phyloP scores from a whole-genome alignment of 331 rosid species.

The Stylosanthes scabra region DNA sequence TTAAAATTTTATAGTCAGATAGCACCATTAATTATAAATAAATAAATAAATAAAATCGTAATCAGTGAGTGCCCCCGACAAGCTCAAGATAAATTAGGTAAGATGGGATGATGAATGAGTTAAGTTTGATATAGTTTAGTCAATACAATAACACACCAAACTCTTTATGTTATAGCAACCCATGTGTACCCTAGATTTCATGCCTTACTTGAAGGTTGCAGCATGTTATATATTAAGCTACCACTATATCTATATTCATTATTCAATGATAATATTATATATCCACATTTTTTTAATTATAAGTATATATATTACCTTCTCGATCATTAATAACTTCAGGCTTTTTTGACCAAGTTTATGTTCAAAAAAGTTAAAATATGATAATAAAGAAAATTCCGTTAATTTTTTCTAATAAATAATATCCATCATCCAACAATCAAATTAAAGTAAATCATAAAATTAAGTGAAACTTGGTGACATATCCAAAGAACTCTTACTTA shows the following conservation, averaged over 20 bases:
- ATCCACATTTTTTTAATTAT: neutral
- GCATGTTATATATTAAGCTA: conserved; percentile 9
- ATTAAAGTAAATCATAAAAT: neutral
- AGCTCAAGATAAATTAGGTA: conserved; percentile 13
- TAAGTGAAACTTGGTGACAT: neutral
- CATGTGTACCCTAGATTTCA: conserved; percentile 44
- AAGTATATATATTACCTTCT: conserved; percentile 7
- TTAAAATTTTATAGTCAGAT: conserved; percentile 29
- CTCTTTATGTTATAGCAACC: conserved; percentile 17
- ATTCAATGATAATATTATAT: conserved; percentile 21
- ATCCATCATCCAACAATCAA: neutral
- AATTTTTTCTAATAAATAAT: neutral
- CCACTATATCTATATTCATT: neutral
- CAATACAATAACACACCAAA: conserved; percentile 2
- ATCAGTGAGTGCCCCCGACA: conserved; percentile 38
- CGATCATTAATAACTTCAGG: neutral
- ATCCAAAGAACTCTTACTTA: conserved; percentile 18
- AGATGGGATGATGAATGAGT: conserved; percentile 22
- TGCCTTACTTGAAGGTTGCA: conserved; percentile 39
- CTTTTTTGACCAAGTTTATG: conserved; percentile 7
- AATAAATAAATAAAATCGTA: neutral
- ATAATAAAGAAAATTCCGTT: neutral
- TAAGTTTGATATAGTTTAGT: conserved; percentile 3
- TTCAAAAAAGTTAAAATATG: conserved; percentile 1
- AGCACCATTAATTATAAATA: conserved; percentile 39